Evolutionary conservation across 768 basidiomycete genomes (phyloP).

Genomic region (Pleurotus tuoliensis): DNA sequence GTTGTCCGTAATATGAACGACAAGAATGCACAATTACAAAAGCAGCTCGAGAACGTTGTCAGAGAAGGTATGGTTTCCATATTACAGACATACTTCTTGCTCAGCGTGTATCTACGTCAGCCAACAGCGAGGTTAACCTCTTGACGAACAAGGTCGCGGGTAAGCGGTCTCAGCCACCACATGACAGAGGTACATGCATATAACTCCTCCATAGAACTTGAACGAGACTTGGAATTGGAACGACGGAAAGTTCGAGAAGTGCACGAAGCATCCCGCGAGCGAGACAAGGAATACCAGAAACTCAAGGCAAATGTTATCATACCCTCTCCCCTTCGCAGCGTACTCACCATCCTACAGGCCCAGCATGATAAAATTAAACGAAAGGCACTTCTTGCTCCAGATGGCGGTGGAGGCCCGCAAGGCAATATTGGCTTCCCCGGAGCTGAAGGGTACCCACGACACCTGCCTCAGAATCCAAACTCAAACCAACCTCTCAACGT

Average conservation of each 20-base stretch:
- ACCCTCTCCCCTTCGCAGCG: not conserved
- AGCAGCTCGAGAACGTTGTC: conserved; percentile 81
- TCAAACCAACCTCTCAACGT: conserved; percentile 37
- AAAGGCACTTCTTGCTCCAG: conserved; percentile 61
- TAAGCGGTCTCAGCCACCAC: conserved; percentile 21
- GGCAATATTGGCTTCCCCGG: conserved; percentile 13
- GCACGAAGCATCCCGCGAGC: conserved; percentile 69
- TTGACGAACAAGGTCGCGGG: conserved; percentile 67
- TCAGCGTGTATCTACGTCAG: conserved; percentile 28
- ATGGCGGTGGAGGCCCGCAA: conserved; percentile 17
- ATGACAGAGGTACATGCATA: not conserved
- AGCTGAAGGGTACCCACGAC: conserved; percentile 17
- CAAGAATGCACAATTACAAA: conserved; percentile 77
- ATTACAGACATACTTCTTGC: not conserved
- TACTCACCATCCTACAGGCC: conserved; percentile 32
- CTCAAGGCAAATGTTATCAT: conserved; percentile 52
- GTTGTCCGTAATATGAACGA: conserved; percentile 78
- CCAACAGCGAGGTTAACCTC: conserved; percentile 72
- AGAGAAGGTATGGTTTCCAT: conserved; percentile 60
- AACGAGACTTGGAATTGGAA: conserved; percentile 79
- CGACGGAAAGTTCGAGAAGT: conserved; percentile 69
- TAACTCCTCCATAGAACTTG: conserved; percentile 47
- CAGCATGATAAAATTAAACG: conserved; percentile 84
- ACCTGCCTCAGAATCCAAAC: conserved; percentile 21
- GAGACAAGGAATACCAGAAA: conserved; percentile 85